These are phyloP conservation scores for Malus orientalis DNA, from an alignment of 306 rosid species.

Conservation along the genomic window DNA sequence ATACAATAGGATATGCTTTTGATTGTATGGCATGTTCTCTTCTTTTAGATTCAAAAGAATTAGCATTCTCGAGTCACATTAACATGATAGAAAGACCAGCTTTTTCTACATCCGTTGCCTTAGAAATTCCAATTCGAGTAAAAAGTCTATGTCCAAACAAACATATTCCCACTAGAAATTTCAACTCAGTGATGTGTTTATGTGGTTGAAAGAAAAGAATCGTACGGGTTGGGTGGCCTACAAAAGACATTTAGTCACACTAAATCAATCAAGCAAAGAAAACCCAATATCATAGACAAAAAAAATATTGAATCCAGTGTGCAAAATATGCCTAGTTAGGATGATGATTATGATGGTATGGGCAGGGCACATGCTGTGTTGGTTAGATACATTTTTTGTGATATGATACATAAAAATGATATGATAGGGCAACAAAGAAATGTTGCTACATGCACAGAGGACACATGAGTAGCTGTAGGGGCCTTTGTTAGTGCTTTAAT, in stretches of 20 bases:
- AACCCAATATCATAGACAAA: not conserved
- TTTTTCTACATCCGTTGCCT: too few relatives aligned
- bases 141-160: not conserved
- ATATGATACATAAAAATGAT: conserved; percentile 20
- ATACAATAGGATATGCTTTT: too few relatives aligned
- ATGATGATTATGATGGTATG: conserved; percentile 28
- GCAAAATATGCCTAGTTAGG: not conserved
- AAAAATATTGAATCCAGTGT: not conserved
- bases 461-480: conserved; percentile 35
- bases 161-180: not conserved
- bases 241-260: not conserved
- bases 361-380: conserved; percentile 57
- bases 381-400: conserved; percentile 23
- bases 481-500: conserved; percentile 45
- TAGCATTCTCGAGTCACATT: too few relatives aligned
- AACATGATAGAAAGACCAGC: too few relatives aligned
- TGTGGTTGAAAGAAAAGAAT: not conserved
- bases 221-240: not conserved
- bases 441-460: conserved; percentile 35
- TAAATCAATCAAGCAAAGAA: not conserved
- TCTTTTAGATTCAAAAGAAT: not conserved
- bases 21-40: too few relatives aligned
- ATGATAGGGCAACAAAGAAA: conserved; percentile 24
- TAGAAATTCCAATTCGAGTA: not conserved
- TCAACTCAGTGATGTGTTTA: not conserved